phyloP scores from a whole-genome alignment of 352 stramenopile species.

The Bremia lactucae region DNA sequence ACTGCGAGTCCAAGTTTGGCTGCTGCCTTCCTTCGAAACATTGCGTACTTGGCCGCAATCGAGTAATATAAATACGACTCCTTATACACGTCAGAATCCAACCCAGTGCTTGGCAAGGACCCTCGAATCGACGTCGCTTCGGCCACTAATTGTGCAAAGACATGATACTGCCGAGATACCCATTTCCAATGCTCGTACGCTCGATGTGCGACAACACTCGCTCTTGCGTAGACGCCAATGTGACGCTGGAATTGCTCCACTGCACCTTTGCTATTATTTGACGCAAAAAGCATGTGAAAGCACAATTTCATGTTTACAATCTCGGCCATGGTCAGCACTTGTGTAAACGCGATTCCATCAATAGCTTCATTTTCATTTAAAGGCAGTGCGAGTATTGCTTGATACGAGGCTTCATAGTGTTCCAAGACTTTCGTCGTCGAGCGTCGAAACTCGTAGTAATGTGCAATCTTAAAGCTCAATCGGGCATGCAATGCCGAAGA shows the following conservation, averaged over 20 bases:
- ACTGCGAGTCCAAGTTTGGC: slow-evolving; percentile 37
- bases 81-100: slow-evolving; percentile 80
- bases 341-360: slow-evolving; percentile 32
- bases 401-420: slow-evolving; percentile 78
- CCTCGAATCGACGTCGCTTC: slow-evolving; percentile 64
- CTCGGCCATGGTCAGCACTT: slow-evolving; percentile 80
- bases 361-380: slow-evolving; percentile 33
- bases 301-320: slow-evolving; percentile 85
- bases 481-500: slow-evolving; percentile 50
- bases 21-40: slow-evolving; percentile 56
- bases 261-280: slow-evolving; percentile 72
- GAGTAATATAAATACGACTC: slow-evolving; percentile 83
- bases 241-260: slow-evolving; percentile 80
- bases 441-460: slow-evolving; percentile 83
- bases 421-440: slow-evolving; percentile 81
- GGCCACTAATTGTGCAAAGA: slow-evolving; percentile 75
- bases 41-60: slow-evolving; percentile 78
- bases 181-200: slow-evolving; percentile 79
- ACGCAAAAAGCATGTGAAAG: slow-evolving; percentile 83
- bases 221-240: slow-evolving; percentile 49
- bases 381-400: slow-evolving; percentile 43
- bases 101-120: slow-evolving; percentile 31
- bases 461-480: slow-evolving; percentile 84
- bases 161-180: slow-evolving; percentile 79
- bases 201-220: slow-evolving; percentile 43